Evolutionary conservation across 257 asterid species (phyloP).

Genomic region (Plectranthus barbatus): DNA sequence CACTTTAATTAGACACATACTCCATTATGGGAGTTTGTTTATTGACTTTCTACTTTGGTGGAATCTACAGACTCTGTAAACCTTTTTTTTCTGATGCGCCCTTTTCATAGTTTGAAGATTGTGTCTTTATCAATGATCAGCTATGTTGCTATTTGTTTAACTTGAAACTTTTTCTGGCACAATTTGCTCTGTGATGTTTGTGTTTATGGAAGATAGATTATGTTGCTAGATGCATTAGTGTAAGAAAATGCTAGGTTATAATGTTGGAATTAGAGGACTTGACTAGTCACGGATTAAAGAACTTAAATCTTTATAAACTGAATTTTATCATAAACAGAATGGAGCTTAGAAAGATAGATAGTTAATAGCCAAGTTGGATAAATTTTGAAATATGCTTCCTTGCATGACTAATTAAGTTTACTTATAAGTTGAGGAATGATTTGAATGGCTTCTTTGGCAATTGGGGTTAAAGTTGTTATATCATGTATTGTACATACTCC

Average conservation of each 20-base stretch:
- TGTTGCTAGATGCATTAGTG: slow-evolving; percentile 1
- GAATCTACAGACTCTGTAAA: not conserved
- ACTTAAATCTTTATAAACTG: not conserved
- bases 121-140: not conserved
- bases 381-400: not conserved
- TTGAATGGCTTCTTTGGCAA: not conserved
- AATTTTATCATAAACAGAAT: not conserved
- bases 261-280: not conserved
- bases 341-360: not conserved
- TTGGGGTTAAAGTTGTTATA: not conserved
- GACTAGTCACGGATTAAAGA: not conserved
- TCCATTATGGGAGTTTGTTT: not conserved
- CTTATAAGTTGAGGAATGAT: not conserved
- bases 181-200: not conserved
- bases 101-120: not conserved
- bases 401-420: not conserved
- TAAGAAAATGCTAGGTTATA: not conserved
- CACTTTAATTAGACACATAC: not conserved
- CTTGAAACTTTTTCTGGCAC: not conserved
- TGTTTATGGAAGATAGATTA: not conserved
- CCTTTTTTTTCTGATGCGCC: not conserved
- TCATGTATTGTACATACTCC: not conserved
- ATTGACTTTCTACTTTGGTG: no score
- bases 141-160: not conserved
- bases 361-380: not conserved